Conservation (phyloP, 2,329 filamentous ascomycete genomes). For the Periconia macrospinosa region DNA sequence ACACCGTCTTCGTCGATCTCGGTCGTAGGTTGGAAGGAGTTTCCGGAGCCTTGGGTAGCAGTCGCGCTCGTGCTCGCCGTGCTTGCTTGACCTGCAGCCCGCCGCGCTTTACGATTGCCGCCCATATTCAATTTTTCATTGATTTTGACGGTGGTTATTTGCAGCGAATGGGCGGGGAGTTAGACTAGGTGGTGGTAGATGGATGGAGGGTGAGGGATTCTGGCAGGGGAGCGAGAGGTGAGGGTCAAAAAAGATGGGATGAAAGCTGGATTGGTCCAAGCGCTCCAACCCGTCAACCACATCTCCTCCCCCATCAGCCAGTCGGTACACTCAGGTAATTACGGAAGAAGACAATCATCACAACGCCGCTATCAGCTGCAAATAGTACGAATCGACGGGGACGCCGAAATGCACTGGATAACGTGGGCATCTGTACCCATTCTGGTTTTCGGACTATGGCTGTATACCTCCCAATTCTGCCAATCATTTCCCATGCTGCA, state of each 20-base stretch:
- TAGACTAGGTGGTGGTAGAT: too few species aligned
- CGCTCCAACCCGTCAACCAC: too few species aligned
- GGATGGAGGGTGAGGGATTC: too few species aligned
- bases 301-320: neutral
- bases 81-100: conserved; percentile 43
- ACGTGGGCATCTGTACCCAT: conserved; percentile 45
- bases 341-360: neutral
- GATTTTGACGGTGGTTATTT: too few species aligned
- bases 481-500: conserved; percentile 65
- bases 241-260: neutral
- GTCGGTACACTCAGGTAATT: neutral
- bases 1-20: conserved; percentile 49
- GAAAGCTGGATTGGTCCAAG: conserved; percentile 16
- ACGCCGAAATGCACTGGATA: conserved; percentile 44
- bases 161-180: too few species aligned
- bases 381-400: neutral
- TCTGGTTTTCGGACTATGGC: conserved; percentile 48
- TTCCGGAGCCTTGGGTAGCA: conserved; percentile 4
- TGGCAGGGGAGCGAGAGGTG: too few species aligned
- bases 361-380: too few species aligned
- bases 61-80: conserved; percentile 3
- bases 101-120: conserved; percentile 51
- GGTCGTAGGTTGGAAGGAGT: conserved; percentile 41
- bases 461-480: conserved; percentile 51
- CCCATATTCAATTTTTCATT: conserved; percentile 15